phyloP scores from a whole-genome alignment of 2,329 filamentous ascomycete species.

The Bertia moriformis region DNA sequence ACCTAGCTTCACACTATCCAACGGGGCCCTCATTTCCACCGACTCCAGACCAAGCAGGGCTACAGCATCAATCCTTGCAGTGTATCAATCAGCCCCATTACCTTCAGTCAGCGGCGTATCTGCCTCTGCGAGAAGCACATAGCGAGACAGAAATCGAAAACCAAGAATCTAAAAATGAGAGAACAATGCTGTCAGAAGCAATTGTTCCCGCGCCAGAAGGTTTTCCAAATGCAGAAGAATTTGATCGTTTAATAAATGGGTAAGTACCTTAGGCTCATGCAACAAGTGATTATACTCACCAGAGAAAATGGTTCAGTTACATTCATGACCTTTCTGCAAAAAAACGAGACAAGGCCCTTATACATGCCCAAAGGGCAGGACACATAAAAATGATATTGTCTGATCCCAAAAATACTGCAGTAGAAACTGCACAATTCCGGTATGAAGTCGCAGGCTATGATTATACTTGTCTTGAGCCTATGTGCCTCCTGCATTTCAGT shows the following conservation, averaged over 20 bases:
- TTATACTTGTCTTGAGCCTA: not conserved
- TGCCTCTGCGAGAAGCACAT: constrained; percentile 16
- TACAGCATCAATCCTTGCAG: constrained; percentile 8
- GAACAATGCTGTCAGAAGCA: constrained; percentile 24
- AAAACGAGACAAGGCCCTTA: constrained; percentile 34
- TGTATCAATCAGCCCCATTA: constrained; percentile 16
- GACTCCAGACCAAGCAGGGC: not conserved
- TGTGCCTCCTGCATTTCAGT: constrained; percentile 3
- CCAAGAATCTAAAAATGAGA: constrained; percentile 25
- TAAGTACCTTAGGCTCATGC: constrained; percentile 8
- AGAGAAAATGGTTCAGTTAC: constrained; percentile 23
- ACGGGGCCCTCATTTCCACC: not conserved
- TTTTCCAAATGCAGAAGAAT: constrained; percentile 26
- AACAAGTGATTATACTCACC: too few relatives aligned
- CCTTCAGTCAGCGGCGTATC: constrained; percentile 14
- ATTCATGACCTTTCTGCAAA: constrained; percentile 30
- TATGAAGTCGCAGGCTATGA: too few relatives aligned
- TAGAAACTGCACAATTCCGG: constrained; percentile 33
- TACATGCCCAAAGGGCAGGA: constrained; percentile 26
- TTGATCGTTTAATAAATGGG: constrained; percentile 27
- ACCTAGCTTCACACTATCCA: not conserved
- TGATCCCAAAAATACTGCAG: constrained; percentile 30
- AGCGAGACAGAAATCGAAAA: constrained; percentile 21
- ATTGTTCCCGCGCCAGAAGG: constrained; percentile 23
- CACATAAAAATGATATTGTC: constrained; percentile 28